Conservation (phyloP, 805 yeast species). For the Myxozyma neotropica region DNA sequence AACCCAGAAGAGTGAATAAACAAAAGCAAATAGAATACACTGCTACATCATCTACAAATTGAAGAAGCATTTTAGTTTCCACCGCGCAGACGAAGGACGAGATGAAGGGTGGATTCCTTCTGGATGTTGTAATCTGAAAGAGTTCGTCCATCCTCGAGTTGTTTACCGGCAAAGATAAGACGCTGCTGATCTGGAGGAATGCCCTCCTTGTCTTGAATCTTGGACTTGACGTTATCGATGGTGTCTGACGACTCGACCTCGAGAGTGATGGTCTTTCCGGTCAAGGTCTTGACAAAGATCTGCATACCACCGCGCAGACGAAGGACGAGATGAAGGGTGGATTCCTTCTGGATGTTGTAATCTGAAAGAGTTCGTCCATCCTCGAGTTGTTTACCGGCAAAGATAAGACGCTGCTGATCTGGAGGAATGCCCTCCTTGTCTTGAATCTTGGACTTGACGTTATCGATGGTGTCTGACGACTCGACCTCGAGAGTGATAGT, state of each 20-base stretch:
- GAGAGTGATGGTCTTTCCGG: constrained; percentile 87
- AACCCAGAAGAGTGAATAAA: too few relatives aligned
- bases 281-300: constrained; percentile 84
- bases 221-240: constrained; percentile 90
- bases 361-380: constrained; percentile 95
- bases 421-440: constrained; percentile 99
- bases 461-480: constrained; percentile 96
- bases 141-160: constrained; percentile 93
- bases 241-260: constrained; percentile 95
- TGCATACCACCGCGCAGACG: constrained; percentile 99
- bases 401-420: constrained; percentile 95
- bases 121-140: constrained; percentile 93
- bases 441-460: constrained; percentile 94
- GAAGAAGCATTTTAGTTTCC: too few relatives aligned
- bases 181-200: constrained; percentile 97
- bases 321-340: constrained; percentile 90
- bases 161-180: constrained; percentile 94
- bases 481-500: constrained; percentile 71
- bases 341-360: constrained; percentile 98
- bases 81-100: constrained; percentile 87
- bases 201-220: constrained; percentile 96
- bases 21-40: too few relatives aligned
- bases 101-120: constrained; percentile 85
- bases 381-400: constrained; percentile 55
- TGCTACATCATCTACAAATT: too few relatives aligned